These are phyloP conservation scores for Candida schatavii DNA, from an alignment of 805 yeast species.

Conservation along the genomic window DNA sequence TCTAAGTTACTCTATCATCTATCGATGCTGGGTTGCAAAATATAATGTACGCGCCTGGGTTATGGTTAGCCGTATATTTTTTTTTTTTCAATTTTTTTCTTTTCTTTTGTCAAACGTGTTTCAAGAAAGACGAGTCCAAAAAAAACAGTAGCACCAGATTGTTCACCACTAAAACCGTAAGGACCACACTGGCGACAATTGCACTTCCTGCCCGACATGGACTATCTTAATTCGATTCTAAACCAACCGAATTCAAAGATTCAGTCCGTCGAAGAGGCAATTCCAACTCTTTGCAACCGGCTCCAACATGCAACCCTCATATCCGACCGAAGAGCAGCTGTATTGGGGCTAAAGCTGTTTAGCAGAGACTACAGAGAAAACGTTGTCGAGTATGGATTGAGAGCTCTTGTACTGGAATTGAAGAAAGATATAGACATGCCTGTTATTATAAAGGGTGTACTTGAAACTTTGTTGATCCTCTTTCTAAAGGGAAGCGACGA, in stretches of 20 bases:
- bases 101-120: background rate
- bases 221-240: slow-evolving; percentile 36
- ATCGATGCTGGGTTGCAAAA: too few relatives aligned
- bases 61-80: too few relatives aligned
- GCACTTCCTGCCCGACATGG: slow-evolving; percentile 25
- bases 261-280: slow-evolving; percentile 72
- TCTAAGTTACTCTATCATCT: too few relatives aligned
- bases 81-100: too few relatives aligned
- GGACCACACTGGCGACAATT: too few relatives aligned
- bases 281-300: slow-evolving; percentile 84
- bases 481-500: slow-evolving; percentile 63
- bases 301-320: slow-evolving; percentile 77
- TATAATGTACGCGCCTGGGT: too few relatives aligned
- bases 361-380: slow-evolving; percentile 85
- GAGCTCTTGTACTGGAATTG: slow-evolving; percentile 67
- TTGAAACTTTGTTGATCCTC: slow-evolving; percentile 81
- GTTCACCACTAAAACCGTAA: too few relatives aligned
- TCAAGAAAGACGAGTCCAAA: background rate
- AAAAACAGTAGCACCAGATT: background rate
- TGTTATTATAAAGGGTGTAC: slow-evolving; percentile 69
- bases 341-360: slow-evolving; percentile 82
- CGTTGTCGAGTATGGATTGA: slow-evolving; percentile 82
- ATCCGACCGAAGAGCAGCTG: slow-evolving; percentile 88
- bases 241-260: slow-evolving; percentile 28
- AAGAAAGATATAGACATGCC: slow-evolving; percentile 65